Percentiles rank a stretch among this genome's conserved stretches.
These are phyloP conservation scores for Cyclotella cryptica DNA, from an alignment of 108 stramenopile genomes.

Conservation along the genomic window DNA sequence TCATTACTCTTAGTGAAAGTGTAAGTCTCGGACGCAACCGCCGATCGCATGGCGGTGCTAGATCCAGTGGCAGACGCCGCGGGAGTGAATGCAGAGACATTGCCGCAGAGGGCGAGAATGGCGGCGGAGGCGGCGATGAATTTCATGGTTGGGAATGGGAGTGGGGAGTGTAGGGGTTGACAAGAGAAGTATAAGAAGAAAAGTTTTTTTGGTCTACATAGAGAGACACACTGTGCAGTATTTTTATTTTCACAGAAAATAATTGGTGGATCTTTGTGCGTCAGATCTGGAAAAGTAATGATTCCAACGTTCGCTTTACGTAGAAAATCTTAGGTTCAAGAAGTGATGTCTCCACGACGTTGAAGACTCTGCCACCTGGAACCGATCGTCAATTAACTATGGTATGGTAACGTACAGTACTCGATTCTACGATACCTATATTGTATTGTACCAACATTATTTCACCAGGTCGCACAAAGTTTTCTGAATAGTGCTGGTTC, in stretches of 20 bases:
- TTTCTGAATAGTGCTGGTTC: too few relatives aligned
- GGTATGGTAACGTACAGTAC: neutral
- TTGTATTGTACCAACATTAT: too few relatives aligned
- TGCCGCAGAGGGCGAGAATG: slow-evolving; percentile 54
- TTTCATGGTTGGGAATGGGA: slow-evolving; percentile 61
- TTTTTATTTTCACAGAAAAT: too few relatives aligned
- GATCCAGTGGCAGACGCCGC: slow-evolving; percentile 29
- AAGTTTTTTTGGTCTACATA: too few relatives aligned
- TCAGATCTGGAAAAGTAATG: neutral
- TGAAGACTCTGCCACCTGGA: neutral
- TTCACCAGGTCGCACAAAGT: too few relatives aligned
- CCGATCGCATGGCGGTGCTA: slow-evolving; percentile 34
- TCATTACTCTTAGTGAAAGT: slow-evolving; percentile 89
- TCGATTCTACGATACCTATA: neutral
- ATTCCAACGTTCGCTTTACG: neutral
- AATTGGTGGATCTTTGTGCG: slow-evolving; percentile 7
- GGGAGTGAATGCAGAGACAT: slow-evolving; percentile 73
- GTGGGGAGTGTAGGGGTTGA: neutral
- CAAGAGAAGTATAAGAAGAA: neutral
- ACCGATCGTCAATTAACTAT: too few relatives aligned
- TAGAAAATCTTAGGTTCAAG: slow-evolving; percentile 8
- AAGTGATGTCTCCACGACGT: neutral
- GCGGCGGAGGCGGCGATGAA: slow-evolving; percentile 67
- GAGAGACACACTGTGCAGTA: too few relatives aligned
- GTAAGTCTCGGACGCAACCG: slow-evolving; percentile 59